phyloP scores from a whole-genome alignment of 352 stramenopile genomes.

The Aphanomyces stellatus region DNA sequence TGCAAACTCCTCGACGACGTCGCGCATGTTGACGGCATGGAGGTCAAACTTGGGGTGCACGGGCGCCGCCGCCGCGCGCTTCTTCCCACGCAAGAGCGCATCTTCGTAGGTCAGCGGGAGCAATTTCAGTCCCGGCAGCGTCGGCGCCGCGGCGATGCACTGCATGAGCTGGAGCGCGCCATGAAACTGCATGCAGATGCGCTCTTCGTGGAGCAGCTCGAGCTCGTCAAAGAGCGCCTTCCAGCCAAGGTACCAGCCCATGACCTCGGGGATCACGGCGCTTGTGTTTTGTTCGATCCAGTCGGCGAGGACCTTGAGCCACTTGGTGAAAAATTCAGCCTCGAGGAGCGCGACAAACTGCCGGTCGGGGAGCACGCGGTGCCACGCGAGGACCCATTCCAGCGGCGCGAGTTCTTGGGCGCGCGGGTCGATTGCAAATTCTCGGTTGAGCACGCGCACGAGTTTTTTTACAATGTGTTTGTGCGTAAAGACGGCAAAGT shows the following conservation, averaged over 20 bases:
- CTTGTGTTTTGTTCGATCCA: constrained; percentile 45
- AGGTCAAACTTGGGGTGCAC: constrained; percentile 21
- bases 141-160: not conserved
- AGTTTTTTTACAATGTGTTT: constrained; percentile 69
- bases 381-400: constrained; percentile 69
- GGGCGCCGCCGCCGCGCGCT: not conserved
- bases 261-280: constrained; percentile 49
- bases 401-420: constrained; percentile 53
- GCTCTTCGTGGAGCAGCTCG: constrained; percentile 38
- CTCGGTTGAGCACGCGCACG: constrained; percentile 62
- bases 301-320: constrained; percentile 70
- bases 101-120: constrained; percentile 64
- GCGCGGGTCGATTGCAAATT: constrained; percentile 73
- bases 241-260: constrained; percentile 82
- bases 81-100: constrained; percentile 34
- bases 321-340: constrained; percentile 88
- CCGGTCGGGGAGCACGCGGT: constrained; percentile 45
- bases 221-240: constrained; percentile 70
- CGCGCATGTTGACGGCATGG: constrained; percentile 58
- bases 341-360: constrained; percentile 81
- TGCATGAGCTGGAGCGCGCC: constrained; percentile 61
- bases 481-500: constrained; percentile 80
- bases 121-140: constrained; percentile 43
- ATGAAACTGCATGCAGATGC: constrained; percentile 73
- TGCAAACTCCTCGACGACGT: constrained; percentile 76